phyloP scores from a whole-genome alignment of 441 rosid species.

The Jatropha podagrica region DNA sequence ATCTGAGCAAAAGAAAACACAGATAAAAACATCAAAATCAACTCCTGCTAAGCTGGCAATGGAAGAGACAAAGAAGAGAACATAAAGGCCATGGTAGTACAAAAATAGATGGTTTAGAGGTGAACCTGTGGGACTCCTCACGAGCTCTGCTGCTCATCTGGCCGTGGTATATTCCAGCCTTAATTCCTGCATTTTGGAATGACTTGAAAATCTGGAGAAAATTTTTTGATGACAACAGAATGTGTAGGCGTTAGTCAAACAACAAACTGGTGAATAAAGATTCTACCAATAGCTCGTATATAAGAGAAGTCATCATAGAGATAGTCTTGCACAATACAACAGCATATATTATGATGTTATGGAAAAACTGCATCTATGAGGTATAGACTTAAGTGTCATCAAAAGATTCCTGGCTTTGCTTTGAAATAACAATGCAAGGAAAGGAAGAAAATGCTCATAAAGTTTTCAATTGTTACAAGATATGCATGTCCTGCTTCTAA shows the following conservation, averaged over 20 bases:
- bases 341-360: not conserved
- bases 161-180: slow-evolving; percentile 50
- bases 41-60: not conserved
- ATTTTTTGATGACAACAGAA: not conserved
- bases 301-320: not conserved
- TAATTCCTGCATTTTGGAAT: slow-evolving; percentile 39
- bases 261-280: slow-evolving; percentile 6
- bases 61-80: slow-evolving; percentile 1
- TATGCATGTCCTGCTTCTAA: not conserved
- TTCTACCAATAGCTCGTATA: not conserved
- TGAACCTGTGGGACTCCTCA: slow-evolving; percentile 50
- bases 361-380: not conserved
- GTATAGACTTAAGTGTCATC: not conserved
- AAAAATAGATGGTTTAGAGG: slow-evolving; percentile 10
- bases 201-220: slow-evolving; percentile 36
- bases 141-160: slow-evolving; percentile 49
- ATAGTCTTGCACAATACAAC: not conserved
- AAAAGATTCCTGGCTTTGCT: not conserved
- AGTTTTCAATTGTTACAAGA: not conserved
- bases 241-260: not conserved
- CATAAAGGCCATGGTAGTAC: slow-evolving; percentile 5
- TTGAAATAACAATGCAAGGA: not conserved
- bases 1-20: slow-evolving; percentile 26
- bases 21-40: slow-evolving; percentile 14
- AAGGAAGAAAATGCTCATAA: not conserved